A percentile compares a stretch with the other conserved stretches of the same genome.
phyloP scores from a whole-genome alignment of 2,329 filamentous ascomycete species.

The Beauveria brongniartii region DNA sequence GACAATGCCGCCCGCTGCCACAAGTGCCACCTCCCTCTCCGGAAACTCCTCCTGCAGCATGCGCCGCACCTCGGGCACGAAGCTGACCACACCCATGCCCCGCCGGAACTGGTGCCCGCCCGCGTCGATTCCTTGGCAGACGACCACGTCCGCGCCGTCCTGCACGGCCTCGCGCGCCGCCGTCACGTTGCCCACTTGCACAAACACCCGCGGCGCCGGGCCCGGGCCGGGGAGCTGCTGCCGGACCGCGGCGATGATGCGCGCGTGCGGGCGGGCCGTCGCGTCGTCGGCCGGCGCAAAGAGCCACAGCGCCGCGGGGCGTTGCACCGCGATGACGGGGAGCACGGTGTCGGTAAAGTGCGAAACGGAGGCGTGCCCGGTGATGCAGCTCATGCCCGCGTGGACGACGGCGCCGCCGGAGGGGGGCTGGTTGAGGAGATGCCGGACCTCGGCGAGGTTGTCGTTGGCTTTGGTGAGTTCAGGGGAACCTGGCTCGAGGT shows the following conservation, averaged over 20 bases:
- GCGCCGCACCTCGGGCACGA: constrained; percentile 50
- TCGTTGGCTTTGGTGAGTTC: constrained; percentile 25
- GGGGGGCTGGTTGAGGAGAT: constrained; percentile 26
- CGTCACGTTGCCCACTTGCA: constrained; percentile 53
- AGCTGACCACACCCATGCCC: constrained; percentile 44
- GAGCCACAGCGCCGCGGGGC: constrained; percentile 56
- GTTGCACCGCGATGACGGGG: constrained; percentile 42
- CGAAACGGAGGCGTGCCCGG: constrained; percentile 36
- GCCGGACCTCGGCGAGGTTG: constrained; percentile 23
- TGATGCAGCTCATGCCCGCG: constrained; percentile 49
- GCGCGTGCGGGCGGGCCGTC: constrained; percentile 28
- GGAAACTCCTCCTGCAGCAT: constrained; percentile 32
- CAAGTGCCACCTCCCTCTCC: constrained; percentile 29
- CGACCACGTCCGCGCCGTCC: constrained; percentile 48
- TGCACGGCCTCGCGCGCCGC: constrained; percentile 41
- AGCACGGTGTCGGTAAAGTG: constrained; percentile 36
- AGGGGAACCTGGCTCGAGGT: constrained; percentile 22
- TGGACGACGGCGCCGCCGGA: constrained; percentile 46
- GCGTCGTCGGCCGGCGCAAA: constrained; percentile 47
- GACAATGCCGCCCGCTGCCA: constrained; percentile 54
- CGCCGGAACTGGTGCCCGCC: constrained; percentile 53
- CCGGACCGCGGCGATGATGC: constrained; percentile 29
- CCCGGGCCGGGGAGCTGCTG: neutral
- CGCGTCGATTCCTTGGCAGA: constrained; percentile 56
- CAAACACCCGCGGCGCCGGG: constrained; percentile 39